Evolutionary conservation across 179 eudicot species (phyloP).

Genomic region (Pouteria campechiana): DNA sequence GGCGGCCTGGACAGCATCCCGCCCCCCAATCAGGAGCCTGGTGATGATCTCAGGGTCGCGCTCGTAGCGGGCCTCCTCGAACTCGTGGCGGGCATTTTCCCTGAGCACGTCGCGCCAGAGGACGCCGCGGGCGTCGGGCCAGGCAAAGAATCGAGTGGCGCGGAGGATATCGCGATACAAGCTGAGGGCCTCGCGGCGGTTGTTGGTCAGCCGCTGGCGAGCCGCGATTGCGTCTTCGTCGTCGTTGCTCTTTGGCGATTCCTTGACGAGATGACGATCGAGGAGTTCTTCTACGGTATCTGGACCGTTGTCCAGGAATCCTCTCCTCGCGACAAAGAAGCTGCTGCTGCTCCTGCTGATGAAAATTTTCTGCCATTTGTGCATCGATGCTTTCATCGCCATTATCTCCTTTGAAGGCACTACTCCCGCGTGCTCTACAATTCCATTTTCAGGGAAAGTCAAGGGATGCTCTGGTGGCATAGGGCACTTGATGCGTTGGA

Average conservation of each 20-base stretch:
- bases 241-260: slow-evolving; percentile 24
- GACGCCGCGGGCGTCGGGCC: slow-evolving; percentile 63
- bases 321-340: too few relatives aligned
- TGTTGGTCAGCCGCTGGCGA: slow-evolving; percentile 69
- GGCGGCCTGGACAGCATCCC: slow-evolving; percentile 60
- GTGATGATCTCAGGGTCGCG: slow-evolving; percentile 70
- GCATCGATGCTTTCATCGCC: too few relatives aligned
- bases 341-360: too few relatives aligned
- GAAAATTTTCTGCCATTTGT: too few relatives aligned
- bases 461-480: too few relatives aligned
- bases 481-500: too few relatives aligned
- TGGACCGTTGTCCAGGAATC: slow-evolving; percentile 49
- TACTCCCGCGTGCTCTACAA: too few relatives aligned
- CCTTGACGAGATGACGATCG: slow-evolving; percentile 52
- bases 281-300: slow-evolving; percentile 69
- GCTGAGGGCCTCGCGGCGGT: slow-evolving; percentile 69
- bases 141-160: slow-evolving; percentile 73
- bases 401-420: too few relatives aligned
- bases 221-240: slow-evolving; percentile 39
- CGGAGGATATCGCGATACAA: slow-evolving; percentile 78
- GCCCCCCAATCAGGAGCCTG: slow-evolving; percentile 58
- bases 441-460: too few relatives aligned
- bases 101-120: slow-evolving; percentile 69
- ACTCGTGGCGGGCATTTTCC: slow-evolving; percentile 69
- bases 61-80: slow-evolving; percentile 72